A percentile compares a stretch with the other conserved stretches of the same genome.
Evolutionary conservation across 768 basidiomycete species (phyloP).

Genomic region (Phaffia australis): DNA sequence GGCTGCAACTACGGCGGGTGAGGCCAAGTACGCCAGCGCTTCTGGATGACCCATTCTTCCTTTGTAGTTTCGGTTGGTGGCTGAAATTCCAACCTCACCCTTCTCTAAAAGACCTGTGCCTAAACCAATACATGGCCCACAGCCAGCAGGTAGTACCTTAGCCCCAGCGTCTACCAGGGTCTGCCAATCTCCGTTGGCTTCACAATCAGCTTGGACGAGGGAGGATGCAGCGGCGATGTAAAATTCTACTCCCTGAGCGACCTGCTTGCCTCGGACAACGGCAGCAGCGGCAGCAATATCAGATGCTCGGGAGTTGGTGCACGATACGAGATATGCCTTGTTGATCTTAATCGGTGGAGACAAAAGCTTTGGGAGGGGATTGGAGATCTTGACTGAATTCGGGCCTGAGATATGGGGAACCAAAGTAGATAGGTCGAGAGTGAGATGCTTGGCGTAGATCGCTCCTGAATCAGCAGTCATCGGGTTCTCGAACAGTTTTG

Average conservation of each 20-base stretch:
- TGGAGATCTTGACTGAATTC: constrained; percentile 96
- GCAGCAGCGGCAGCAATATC: constrained; percentile 85
- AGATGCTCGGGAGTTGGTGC: constrained; percentile 92
- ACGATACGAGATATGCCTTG: constrained; percentile 96
- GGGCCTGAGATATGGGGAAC: constrained; percentile 94
- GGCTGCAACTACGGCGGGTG: constrained; percentile 93
- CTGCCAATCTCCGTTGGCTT: constrained; percentile 77
- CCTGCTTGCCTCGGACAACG: constrained; percentile 65
- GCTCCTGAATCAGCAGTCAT: constrained; percentile 63
- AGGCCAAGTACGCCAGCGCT: constrained; percentile 88
- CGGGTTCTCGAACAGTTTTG: constrained; percentile 48
- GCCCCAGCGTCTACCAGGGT: constrained; percentile 77
- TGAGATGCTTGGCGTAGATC: constrained; percentile 71
- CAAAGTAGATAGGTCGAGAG: constrained; percentile 84
- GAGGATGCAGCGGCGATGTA: constrained; percentile 95
- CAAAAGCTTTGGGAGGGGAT: constrained; percentile 67
- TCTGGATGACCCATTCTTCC: constrained; percentile 96
- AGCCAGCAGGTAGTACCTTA: constrained; percentile 84
- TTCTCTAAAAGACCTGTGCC: constrained; percentile 87
- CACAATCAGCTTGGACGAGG: constrained; percentile 79
- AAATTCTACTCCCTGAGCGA: constrained; percentile 85
- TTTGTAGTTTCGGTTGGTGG: constrained; percentile 98
- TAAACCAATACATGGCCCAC: constrained; percentile 95
- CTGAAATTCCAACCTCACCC: constrained; percentile 90
- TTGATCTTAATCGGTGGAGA: constrained; percentile 66